Conservation (phyloP, 805 yeast species). For the Nakazawaea siamensis region DNA sequence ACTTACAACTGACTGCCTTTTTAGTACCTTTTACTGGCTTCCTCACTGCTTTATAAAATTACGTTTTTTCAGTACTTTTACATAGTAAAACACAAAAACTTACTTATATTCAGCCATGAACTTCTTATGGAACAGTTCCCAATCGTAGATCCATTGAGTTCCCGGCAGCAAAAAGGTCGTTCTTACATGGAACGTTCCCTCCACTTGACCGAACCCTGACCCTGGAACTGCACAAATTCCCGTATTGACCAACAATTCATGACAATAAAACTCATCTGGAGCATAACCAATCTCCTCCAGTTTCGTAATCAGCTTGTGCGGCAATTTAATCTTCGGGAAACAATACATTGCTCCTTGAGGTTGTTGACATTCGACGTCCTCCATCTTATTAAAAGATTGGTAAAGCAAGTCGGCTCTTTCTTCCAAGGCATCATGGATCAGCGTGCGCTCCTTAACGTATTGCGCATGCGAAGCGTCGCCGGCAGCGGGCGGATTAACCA, state of each 20-base stretch:
- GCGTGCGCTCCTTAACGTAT: conserved; percentile 53
- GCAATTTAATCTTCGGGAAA: conserved; percentile 71
- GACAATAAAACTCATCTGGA: conserved; percentile 87
- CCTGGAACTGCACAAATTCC: conserved; percentile 99
- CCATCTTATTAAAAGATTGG: conserved; percentile 66
- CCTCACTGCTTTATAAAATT: too few relatives aligned
- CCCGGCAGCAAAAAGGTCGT: conserved; percentile 98
- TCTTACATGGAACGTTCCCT: conserved; percentile 86
- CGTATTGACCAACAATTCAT: conserved; percentile 71
- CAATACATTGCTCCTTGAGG: conserved; percentile 98
- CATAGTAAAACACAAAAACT: too few relatives aligned
- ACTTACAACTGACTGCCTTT: too few relatives aligned
- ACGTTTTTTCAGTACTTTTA: too few relatives aligned
- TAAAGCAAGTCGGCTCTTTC: conserved; percentile 58
- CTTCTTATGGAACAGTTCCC: conserved; percentile 70
- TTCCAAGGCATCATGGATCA: conserved; percentile 55
- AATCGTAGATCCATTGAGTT: conserved; percentile 71
- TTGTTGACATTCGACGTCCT: conserved; percentile 75
- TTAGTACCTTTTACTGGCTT: too few relatives aligned
- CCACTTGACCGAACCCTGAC: conserved; percentile 89
- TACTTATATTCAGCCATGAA: conserved; percentile 53
- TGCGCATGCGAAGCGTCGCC: conserved; percentile 71
- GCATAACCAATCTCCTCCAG: conserved; percentile 50
- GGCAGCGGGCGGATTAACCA: conserved; percentile 82
- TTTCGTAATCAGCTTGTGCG: conserved; percentile 50